These are phyloP conservation scores for Fusarium verticillioides DNA, from an alignment of 2,329 filamentous ascomycete genomes.

Conservation along the genomic window DNA sequence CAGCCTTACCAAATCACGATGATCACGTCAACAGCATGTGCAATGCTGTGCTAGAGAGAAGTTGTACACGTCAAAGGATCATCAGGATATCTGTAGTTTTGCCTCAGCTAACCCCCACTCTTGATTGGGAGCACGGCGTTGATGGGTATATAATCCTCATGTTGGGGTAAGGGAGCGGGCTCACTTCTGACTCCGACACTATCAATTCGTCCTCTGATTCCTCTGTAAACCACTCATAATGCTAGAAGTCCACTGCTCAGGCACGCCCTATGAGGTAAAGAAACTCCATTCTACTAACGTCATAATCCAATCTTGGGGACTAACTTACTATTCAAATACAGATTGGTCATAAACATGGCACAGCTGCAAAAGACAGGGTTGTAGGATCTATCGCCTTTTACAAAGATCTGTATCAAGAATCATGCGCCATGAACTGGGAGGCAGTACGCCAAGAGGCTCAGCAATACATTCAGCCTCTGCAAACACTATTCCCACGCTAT, in stretches of 20 bases:
- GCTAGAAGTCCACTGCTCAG: conserved; percentile 25
- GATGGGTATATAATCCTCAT: neutral
- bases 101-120: conserved; percentile 1
- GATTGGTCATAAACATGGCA: conserved; percentile 36
- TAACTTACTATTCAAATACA: neutral
- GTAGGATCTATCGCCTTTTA: conserved; percentile 34
- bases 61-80: neutral
- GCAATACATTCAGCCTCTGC: conserved; percentile 22
- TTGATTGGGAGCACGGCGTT: neutral
- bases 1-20: too few relatives aligned
- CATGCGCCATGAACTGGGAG: conserved; percentile 34
- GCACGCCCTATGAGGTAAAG: conserved; percentile 22
- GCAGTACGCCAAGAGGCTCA: conserved; percentile 21
- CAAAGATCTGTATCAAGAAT: conserved; percentile 15
- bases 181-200: neutral
- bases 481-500: conserved; percentile 10
- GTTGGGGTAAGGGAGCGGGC: conserved; percentile 6
- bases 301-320: rapidly evolving
- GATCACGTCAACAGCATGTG: neutral
- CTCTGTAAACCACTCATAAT: neutral
- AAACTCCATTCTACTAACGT: rapidly evolving
- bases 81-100: neutral
- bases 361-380: conserved; percentile 14
- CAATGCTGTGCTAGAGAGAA: neutral
- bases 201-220: rapidly evolving